These are phyloP conservation scores for Drechslerella dactyloides DNA, from an alignment of 2,329 filamentous ascomycete genomes.

Conservation along the genomic window DNA sequence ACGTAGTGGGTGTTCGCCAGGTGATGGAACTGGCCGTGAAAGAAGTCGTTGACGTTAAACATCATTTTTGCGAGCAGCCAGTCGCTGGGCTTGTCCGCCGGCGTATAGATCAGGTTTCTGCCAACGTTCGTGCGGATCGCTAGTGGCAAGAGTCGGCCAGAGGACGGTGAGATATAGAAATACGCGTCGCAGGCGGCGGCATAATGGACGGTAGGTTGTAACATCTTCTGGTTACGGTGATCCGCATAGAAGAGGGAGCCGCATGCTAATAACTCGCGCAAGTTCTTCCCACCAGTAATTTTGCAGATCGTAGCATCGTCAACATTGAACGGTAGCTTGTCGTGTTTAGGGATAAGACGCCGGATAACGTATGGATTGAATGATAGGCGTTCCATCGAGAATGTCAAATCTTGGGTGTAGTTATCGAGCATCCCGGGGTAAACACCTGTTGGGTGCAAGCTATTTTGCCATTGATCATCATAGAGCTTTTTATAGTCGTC, in stretches of 20 bases:
- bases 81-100: constrained; percentile 60
- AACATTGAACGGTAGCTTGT: constrained; percentile 58
- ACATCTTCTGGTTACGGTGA: constrained; percentile 57
- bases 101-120: constrained; percentile 61
- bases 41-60: constrained; percentile 60
- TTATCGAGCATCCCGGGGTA: constrained; percentile 59
- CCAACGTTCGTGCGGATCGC: constrained; percentile 62
- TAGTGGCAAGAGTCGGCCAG: constrained; percentile 61
- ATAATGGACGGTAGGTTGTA: constrained; percentile 56
- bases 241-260: constrained; percentile 61
- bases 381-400: constrained; percentile 62
- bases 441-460: constrained; percentile 57
- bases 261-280: constrained; percentile 56
- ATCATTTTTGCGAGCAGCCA: constrained; percentile 62
- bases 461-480: constrained; percentile 57
- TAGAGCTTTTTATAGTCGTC: constrained; percentile 60
- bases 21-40: constrained; percentile 60
- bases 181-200: constrained; percentile 61
- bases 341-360: constrained; percentile 56
- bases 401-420: constrained; percentile 61
- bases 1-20: constrained; percentile 61
- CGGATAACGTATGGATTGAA: constrained; percentile 59
- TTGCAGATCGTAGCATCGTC: constrained; percentile 55
- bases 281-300: constrained; percentile 56
- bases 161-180: constrained; percentile 58